Evolutionary conservation across 768 basidiomycete genomes (phyloP).

Genomic region (Lactifluus subvellereus): DNA sequence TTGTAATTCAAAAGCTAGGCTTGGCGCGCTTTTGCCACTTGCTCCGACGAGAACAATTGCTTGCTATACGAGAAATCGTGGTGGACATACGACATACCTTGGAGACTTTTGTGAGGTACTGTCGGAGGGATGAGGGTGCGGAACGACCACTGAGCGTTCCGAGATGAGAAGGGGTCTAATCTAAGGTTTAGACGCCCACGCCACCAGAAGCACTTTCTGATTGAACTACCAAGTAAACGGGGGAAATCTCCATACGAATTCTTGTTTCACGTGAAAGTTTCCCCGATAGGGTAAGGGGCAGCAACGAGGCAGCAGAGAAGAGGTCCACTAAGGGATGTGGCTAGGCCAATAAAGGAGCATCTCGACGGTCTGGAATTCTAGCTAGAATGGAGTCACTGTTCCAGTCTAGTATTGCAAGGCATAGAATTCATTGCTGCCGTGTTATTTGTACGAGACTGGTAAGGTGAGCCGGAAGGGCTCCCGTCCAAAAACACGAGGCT

Average conservation of each 20-base stretch:
- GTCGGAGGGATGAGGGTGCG: not conserved
- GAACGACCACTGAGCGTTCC: not conserved
- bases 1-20: not conserved
- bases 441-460: not conserved
- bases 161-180: not conserved
- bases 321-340: not conserved
- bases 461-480: not conserved
- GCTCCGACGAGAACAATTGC: not conserved
- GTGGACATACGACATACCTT: not conserved
- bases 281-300: not conserved
- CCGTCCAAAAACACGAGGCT: not conserved
- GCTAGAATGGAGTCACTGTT: not conserved
- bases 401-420: not conserved
- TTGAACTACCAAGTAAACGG: not conserved
- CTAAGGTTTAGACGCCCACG: not conserved
- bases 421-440: not conserved
- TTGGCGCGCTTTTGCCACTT: not conserved
- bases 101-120: not conserved
- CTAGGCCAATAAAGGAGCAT: not conserved
- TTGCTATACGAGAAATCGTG: not conserved
- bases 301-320: not conserved
- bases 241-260: not conserved
- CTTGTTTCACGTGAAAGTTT: constrained; percentile 4
- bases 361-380: not conserved
- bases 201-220: constrained; percentile 12